Conservation (phyloP, 1,139 yeast species). For the Scheffersomyces illinoinensis region DNA sequence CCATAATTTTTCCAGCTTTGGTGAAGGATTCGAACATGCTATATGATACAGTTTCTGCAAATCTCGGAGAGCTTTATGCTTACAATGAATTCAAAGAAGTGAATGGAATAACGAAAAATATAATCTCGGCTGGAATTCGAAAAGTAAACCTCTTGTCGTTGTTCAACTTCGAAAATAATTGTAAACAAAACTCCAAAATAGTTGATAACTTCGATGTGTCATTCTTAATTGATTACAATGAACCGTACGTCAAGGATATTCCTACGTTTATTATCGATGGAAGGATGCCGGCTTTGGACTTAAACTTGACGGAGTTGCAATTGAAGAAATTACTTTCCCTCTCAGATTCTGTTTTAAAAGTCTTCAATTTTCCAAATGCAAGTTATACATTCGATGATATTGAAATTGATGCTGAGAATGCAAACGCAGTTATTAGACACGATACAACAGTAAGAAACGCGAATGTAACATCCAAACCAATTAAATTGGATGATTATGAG, state of each 20-base stretch:
- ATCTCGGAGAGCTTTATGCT: conserved; percentile 82
- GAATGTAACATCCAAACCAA: neutral
- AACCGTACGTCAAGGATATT: conserved; percentile 32
- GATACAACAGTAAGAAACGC: conserved; percentile 13
- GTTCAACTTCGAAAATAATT: conserved; percentile 49
- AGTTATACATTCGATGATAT: conserved; percentile 48
- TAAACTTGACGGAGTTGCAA: conserved; percentile 79
- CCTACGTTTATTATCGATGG: conserved; percentile 64
- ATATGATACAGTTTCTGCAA: conserved; percentile 66
- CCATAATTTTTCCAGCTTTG: conserved; percentile 71
- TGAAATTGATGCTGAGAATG: conserved; percentile 63
- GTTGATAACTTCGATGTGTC: conserved; percentile 69
- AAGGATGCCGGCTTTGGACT: conserved; percentile 61
- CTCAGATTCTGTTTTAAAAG: conserved; percentile 57
- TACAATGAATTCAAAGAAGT: conserved; percentile 53
- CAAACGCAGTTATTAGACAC: conserved; percentile 47
- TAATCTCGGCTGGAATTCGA: conserved; percentile 66
- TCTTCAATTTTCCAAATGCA: conserved; percentile 46
- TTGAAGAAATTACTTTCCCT: conserved; percentile 58
- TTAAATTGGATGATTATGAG: neutral
- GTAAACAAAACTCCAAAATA: conserved; percentile 59
- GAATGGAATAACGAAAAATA: conserved; percentile 39
- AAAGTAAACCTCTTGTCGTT: conserved; percentile 66
- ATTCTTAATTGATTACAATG: conserved; percentile 61
- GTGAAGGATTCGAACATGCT: conserved; percentile 35